A percentile compares a stretch with the other conserved stretches of the same genome.
Evolutionary conservation across 805 yeast genomes (phyloP).

Genomic region (Yamadazyma laniorum): DNA sequence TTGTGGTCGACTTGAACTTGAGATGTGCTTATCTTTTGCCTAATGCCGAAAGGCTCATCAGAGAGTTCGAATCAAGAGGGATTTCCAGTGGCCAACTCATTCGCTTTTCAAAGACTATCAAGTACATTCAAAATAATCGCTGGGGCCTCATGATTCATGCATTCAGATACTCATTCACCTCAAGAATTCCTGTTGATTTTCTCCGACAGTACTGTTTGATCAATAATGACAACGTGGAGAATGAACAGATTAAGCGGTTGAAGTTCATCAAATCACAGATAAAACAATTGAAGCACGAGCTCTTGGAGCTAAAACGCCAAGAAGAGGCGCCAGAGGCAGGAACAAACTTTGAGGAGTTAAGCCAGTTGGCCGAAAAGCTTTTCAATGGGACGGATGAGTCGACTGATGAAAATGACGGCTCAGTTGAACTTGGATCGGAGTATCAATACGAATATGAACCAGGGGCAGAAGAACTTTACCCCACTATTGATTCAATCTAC

Average conservation of each 20-base stretch:
- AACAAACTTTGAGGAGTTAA: no score
- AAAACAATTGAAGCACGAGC: neutral
- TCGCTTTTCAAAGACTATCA: neutral
- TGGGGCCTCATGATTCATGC: slow-evolving; percentile 1
- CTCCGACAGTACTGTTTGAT: slow-evolving; percentile 6
- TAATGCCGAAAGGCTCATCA: neutral
- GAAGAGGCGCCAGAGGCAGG: no score
- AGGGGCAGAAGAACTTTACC: slow-evolving; percentile 3
- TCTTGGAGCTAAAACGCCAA: neutral
- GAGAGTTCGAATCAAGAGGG: neutral
- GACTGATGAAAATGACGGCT: neutral
- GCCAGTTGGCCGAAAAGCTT: neutral
- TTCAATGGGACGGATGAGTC: neutral
- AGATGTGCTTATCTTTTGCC: neutral
- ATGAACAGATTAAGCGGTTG: slow-evolving; percentile 3
- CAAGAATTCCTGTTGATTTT: neutral
- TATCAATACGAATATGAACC: neutral
- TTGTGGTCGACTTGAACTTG: slow-evolving; percentile 11
- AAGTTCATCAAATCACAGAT: slow-evolving; percentile 2
- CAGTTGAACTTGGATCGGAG: neutral
- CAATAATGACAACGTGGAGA: neutral
- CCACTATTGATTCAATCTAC: neutral
- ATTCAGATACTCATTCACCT: slow-evolving; percentile 2
- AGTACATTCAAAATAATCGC: neutral
- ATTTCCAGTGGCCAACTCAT: neutral